These are phyloP conservation scores for Halophytophthora polymorphica DNA, from an alignment of 352 stramenopile species.

Conservation along the genomic window DNA sequence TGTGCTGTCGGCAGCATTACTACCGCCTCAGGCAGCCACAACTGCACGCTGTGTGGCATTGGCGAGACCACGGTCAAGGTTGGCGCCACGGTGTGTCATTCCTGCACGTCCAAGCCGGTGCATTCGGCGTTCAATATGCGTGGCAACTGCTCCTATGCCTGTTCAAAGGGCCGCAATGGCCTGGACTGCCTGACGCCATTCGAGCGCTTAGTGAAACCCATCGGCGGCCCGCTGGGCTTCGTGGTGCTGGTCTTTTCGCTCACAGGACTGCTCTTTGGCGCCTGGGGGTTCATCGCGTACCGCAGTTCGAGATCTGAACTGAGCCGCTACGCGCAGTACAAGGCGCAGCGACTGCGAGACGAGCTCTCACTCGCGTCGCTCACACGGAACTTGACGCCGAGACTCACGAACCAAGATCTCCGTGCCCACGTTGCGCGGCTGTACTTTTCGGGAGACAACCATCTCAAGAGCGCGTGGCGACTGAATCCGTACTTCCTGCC, in stretches of 20 bases:
- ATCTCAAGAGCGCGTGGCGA: constrained; percentile 60
- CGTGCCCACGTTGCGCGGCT: constrained; percentile 63
- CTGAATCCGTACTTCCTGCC: constrained; percentile 65
- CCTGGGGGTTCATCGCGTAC: constrained; percentile 73
- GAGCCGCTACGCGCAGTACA: constrained; percentile 68
- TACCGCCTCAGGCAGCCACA: constrained; percentile 36
- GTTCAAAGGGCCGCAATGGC: constrained; percentile 72
- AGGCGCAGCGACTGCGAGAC: constrained; percentile 65
- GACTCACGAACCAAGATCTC: constrained; percentile 78
- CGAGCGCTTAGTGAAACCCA: constrained; percentile 75
- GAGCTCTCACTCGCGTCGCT: constrained; percentile 69
- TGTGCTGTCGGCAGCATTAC: constrained; percentile 68
- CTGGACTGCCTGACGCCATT: constrained; percentile 83
- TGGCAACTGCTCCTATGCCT: constrained; percentile 80
- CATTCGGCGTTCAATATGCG: constrained; percentile 75
- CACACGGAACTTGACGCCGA: constrained; percentile 65
- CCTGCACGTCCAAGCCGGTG: constrained; percentile 58
- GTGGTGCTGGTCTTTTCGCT: constrained; percentile 62
- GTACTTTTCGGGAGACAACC: constrained; percentile 74
- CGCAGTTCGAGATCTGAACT: constrained; percentile 40
- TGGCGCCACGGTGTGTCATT: constrained; percentile 43
- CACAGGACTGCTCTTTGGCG: constrained; percentile 49
- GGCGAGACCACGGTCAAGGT: constrained; percentile 60
- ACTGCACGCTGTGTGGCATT: constrained; percentile 74
- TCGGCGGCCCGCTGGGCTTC: constrained; percentile 74